These are phyloP conservation scores for Cenococcum geophilum DNA, from an alignment of 495 filamentous ascomycete genomes.

Conservation along the genomic window DNA sequence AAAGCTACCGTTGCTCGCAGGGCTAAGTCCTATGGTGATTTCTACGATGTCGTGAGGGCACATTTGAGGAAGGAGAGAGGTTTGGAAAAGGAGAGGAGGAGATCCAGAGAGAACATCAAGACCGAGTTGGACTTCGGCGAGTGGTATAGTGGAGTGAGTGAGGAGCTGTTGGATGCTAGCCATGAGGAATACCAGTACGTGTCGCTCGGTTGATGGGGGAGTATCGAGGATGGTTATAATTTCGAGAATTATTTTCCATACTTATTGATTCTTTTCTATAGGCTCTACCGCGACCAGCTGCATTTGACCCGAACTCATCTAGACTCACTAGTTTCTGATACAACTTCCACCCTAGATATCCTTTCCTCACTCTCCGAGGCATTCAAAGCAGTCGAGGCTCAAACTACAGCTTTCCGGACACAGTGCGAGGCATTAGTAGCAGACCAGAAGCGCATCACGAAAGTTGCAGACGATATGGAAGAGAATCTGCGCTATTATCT, in stretches of 20 bases:
- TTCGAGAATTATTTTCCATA: no score
- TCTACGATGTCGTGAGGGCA: conserved; percentile 57
- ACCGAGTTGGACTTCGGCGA: conserved; percentile 56
- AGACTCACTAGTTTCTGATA: conserved; percentile 68
- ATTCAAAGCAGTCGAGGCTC: conserved; percentile 77
- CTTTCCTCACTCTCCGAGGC: conserved; percentile 71
- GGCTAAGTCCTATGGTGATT: conserved; percentile 71
- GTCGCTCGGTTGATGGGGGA: conserved; percentile 24
- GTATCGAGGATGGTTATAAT: background rate
- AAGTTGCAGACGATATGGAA: conserved; percentile 72
- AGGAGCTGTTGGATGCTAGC: conserved; percentile 67
- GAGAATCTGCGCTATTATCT: conserved; percentile 85
- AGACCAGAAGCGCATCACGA: conserved; percentile 69
- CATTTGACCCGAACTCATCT: conserved; percentile 72
- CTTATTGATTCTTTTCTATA: no score
- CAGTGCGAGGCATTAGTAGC: conserved; percentile 80
- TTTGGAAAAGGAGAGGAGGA: conserved; percentile 39
- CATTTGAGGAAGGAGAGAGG: conserved; percentile 45
- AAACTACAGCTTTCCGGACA: conserved; percentile 84
- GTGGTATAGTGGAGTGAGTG: conserved; percentile 58
- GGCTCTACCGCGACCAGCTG: conserved; percentile 73
- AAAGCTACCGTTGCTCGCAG: conserved; percentile 55
- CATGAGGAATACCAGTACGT: conserved; percentile 79
- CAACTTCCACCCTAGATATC: conserved; percentile 63
- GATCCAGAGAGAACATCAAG: conserved; percentile 32